A percentile compares a stretch with the other conserved stretches of the same genome.
These are phyloP conservation scores for Candida incommunis DNA, from an alignment of 805 yeast species.

Conservation along the genomic window DNA sequence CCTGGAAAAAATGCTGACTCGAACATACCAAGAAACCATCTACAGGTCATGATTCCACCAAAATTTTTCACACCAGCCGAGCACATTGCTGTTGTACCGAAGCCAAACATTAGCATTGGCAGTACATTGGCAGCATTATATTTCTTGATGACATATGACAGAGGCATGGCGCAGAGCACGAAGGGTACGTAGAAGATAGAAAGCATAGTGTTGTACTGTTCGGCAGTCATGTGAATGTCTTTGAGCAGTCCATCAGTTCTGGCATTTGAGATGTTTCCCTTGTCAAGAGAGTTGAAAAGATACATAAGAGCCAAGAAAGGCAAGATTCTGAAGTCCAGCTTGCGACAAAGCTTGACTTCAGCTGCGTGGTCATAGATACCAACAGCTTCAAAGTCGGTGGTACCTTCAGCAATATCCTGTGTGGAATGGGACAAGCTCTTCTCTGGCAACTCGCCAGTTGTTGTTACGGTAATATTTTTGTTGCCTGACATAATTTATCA, in stretches of 20 bases:
- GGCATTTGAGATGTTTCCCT: constrained; percentile 36
- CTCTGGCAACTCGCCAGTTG: background rate
- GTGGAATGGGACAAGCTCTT: background rate
- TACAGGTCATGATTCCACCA: constrained; percentile 29
- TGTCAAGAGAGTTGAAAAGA: constrained; percentile 34
- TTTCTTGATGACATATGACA: constrained; percentile 24
- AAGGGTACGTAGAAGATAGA: constrained; percentile 33
- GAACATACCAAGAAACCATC: constrained; percentile 37
- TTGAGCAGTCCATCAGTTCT: constrained; percentile 31
- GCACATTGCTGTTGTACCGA: constrained; percentile 29
- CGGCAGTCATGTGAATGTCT: constrained; percentile 28
- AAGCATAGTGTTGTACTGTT: constrained; percentile 32
- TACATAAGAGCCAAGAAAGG: constrained; percentile 34
- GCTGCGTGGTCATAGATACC: constrained; percentile 2
- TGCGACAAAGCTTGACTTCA: constrained; percentile 16
- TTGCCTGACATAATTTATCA: background rate
- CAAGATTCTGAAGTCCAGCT: constrained; percentile 30
- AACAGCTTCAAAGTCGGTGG: background rate
- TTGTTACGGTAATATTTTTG: background rate
- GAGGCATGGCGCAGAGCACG: constrained; percentile 31
- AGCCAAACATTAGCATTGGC: constrained; percentile 31
- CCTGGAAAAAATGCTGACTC: constrained; percentile 41
- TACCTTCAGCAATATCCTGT: background rate
- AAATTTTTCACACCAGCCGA: constrained; percentile 28
- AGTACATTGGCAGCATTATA: constrained; percentile 31